These are phyloP conservation scores for Aleurites moluccanus DNA, from an alignment of 441 rosid genomes.

Conservation along the genomic window DNA sequence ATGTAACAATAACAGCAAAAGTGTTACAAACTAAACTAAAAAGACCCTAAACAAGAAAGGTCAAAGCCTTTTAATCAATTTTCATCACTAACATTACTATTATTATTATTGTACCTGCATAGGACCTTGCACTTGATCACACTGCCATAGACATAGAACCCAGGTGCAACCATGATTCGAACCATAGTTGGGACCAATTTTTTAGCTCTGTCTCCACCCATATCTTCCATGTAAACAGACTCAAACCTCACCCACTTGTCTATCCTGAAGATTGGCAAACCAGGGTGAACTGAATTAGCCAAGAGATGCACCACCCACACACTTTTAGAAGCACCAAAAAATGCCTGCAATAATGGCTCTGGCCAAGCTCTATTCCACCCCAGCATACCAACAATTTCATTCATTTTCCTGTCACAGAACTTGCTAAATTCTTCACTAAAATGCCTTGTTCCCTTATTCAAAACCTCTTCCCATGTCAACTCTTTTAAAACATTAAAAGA, in stretches of 20 bases:
- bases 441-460: constrained; percentile 84
- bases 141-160: constrained; percentile 80
- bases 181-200: constrained; percentile 54
- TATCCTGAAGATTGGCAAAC: constrained; percentile 66
- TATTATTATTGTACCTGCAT: constrained; percentile 53
- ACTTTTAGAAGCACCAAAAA: constrained; percentile 80
- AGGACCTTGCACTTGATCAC: constrained; percentile 89
- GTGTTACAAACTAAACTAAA: constrained; percentile 16
- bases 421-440: constrained; percentile 91
- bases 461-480: constrained; percentile 90
- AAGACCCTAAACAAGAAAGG: constrained; percentile 31
- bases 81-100: constrained; percentile 7
- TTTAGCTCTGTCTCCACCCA: constrained; percentile 64
- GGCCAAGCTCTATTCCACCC: constrained; percentile 97
- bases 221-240: constrained; percentile 84
- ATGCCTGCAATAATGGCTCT: constrained; percentile 76
- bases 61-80: constrained; percentile 25
- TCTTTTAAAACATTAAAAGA: constrained; percentile 57
- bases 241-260: constrained; percentile 64
- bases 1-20: constrained; percentile 9
- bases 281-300: constrained; percentile 88
- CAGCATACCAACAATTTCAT: constrained; percentile 85
- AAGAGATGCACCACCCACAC: constrained; percentile 88
- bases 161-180: constrained; percentile 88
- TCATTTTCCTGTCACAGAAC: constrained; percentile 97